Evolutionary conservation across 306 rosid genomes (phyloP), one percentile per base, ranked within the genome.

Genomic region (Corylus avellana): DNA sequence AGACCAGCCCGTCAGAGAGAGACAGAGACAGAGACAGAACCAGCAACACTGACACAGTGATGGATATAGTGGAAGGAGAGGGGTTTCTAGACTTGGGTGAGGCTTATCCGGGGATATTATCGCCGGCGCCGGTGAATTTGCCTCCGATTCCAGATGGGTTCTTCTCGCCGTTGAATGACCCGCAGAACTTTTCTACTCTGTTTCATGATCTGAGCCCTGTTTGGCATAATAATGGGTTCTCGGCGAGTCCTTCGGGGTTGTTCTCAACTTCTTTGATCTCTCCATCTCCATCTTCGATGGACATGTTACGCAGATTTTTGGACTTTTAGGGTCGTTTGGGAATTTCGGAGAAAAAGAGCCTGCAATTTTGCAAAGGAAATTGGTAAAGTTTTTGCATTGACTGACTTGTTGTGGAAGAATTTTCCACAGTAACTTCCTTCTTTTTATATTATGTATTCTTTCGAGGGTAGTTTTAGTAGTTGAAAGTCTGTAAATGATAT

Each of bases 111-210:
- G 92, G 98, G 17, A 88, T 95, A 70, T 71, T 93, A 35, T 95
- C 98, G 22, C 97, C 98, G 61, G 88, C 93, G 3, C 97, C 98
- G 75, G 83, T 86, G 10, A 81, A 81, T 62, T 63, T 95, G 37
- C 91, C 91, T 27, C 86, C 89, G 70, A 87, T 95, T 46, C 76
- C 99, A 6, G 35, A 90, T 1, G 94, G 91, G 22, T 81, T 75
- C 10, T 95, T 95, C 87, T 87, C 89, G 3, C 92, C 94, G 54
- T 78, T 54, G 70, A 73, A 50, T 9, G 96, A 94, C 4, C 74
- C 81, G 0, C 94, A 83, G 44, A 75, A 78, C 82, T 82, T 72
- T 61, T 22, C 92, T 59, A 18, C 92, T 59, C 75, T 78, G 27
- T 62, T 77, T 64, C 73, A 85, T 1, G 97, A 92, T 20, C 20